phyloP scores from a whole-genome alignment of 768 basidiomycete genomes.

The Termitomyces sp. region DNA sequence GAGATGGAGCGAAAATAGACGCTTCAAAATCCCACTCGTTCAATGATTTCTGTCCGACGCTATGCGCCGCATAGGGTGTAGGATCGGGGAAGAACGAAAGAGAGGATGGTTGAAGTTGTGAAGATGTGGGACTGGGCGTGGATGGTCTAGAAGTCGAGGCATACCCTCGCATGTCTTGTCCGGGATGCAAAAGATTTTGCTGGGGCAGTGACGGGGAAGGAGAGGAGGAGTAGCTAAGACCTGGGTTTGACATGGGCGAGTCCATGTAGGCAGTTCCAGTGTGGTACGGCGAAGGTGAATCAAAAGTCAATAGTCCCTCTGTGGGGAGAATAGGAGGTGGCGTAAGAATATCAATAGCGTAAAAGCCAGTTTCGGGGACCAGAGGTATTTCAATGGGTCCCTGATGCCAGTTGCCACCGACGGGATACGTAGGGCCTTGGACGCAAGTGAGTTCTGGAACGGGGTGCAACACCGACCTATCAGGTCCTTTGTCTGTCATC shows the following conservation, averaged over 20 bases:
- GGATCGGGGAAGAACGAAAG: background rate
- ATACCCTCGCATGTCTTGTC: background rate
- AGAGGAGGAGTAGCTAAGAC: conserved; percentile 9
- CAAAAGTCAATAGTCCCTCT: conserved; percentile 9
- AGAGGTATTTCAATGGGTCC: conserved; percentile 1
- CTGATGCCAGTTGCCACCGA: conserved; percentile 1
- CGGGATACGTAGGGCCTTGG: background rate
- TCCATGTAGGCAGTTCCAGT: background rate
- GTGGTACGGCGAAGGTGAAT: background rate
- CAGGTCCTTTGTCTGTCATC: background rate
- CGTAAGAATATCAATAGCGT: conserved; percentile 6
- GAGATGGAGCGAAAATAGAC: conserved; percentile 5
- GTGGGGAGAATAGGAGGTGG: conserved; percentile 2
- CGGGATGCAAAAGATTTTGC: background rate
- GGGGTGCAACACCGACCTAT: background rate
- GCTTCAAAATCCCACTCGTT: conserved; percentile 9
- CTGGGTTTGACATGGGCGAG: conserved; percentile 6
- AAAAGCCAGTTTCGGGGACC: conserved; percentile 5
- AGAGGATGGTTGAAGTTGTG: background rate
- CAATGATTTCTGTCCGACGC: background rate
- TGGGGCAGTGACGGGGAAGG: conserved; percentile 7
- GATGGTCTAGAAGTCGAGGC: background rate
- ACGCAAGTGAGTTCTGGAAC: background rate
- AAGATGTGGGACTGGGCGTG: conserved; percentile 1
- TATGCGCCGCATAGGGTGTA: background rate